Base-by-base conservation (phyloP, 2,329 filamentous ascomycete species). In the Elsinoe fawcettii region DNA sequence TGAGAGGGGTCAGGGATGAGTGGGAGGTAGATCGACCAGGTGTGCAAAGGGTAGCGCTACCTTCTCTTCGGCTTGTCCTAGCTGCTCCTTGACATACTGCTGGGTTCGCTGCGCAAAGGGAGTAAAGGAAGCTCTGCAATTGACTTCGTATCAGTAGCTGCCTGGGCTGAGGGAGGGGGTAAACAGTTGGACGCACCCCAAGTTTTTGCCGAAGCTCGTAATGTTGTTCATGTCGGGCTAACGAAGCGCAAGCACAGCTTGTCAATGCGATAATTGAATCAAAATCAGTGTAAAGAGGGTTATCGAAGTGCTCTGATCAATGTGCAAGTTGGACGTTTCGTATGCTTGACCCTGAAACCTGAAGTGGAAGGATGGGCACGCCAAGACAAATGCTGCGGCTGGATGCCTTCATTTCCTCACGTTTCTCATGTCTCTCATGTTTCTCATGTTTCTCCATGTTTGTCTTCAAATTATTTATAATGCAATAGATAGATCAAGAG, bases 71-170 rank as follows among this genome's bases (percentile, higher is more conserved):
- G 84, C 89, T 75, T 95, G 89, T 54, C 93, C 93, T 61, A 97
- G 83, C 77, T 96, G 91, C 76, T 99, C 93, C 80, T 95, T 96
- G 72, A 96, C 89, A 78, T 92, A 95, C 78, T 99, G 93, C 74
- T 95, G 90, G 58, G 90, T 96, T 69, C 92, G 87, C 69, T 90
- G 87, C 63, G 91, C 90, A 71, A 95, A 96, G 34, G 93, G 93
- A 63, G 89, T 90, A 74, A 97, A 88, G 66, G 86, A 85, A 63
- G 88, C 86, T 70, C 90, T 91, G 69, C 68, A 83, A 71, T 69
- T 77, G 64, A 65, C 70, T 60, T 58, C 56, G 61, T 58, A 56
- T 58, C 14, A 47, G 39, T 58, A 58, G 59, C 55, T 51, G 14
- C 23, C 14, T 51, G 20, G 56, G 34, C 30, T 30, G 41, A 47